Evolutionary conservation across 2,329 filamentous ascomycete genomes (phyloP).

Genomic region (Aphanocladium album): DNA sequence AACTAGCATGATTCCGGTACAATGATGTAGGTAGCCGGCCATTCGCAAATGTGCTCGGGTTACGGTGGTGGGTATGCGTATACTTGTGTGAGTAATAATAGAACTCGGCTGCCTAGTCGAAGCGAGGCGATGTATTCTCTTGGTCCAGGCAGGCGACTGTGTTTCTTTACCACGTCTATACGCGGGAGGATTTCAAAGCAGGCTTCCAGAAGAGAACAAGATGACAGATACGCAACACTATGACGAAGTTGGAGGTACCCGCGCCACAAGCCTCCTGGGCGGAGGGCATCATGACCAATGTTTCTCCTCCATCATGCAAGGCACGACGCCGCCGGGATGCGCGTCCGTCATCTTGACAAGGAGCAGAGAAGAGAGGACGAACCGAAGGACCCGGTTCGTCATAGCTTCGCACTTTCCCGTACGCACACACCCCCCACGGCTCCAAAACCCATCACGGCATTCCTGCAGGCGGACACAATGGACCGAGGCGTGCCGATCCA

Average conservation of each 20-base stretch:
- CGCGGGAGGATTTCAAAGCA: neutral
- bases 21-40: no score
- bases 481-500: neutral
- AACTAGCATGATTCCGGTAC: no score
- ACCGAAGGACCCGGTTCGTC: neutral
- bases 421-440: no score
- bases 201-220: neutral
- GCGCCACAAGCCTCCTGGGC: neutral
- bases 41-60: neutral
- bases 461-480: slow-evolving; percentile 3
- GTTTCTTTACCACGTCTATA: neutral
- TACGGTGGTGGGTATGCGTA: no score
- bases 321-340: neutral
- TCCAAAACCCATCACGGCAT: neutral
- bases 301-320: slow-evolving; percentile 3
- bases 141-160: neutral
- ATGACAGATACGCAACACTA: neutral
- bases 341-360: no score
- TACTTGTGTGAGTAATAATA: neutral
- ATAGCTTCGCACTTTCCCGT: no score
- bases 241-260: neutral
- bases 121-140: neutral
- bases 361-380: neutral
- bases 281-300: neutral
- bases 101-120: neutral